phyloP scores from a whole-genome alignment of 2,329 filamentous ascomycete species.

The Stemphylium lycopersici region DNA sequence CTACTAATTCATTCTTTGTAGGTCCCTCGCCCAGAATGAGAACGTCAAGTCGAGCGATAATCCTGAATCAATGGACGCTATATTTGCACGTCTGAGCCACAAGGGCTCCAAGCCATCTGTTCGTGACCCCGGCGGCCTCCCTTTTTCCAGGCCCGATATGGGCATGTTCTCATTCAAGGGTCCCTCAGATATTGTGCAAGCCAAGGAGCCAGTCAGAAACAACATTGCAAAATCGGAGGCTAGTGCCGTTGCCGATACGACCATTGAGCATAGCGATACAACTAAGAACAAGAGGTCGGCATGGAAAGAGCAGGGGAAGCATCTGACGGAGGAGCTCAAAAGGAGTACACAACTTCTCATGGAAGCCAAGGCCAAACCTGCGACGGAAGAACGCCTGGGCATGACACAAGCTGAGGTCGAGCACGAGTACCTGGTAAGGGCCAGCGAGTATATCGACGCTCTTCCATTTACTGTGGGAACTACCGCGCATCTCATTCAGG shows the following conservation, averaged over 20 bases:
- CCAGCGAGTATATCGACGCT: slow-evolving; percentile 22
- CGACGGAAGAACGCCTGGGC: background rate
- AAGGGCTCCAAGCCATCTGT: background rate
- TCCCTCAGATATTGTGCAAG: background rate
- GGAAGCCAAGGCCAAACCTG: background rate
- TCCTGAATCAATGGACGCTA: slow-evolving; percentile 19
- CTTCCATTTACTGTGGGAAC: slow-evolving; percentile 11
- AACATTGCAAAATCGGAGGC: background rate
- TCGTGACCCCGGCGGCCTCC: background rate
- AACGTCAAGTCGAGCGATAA: background rate
- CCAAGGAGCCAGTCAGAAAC: background rate
- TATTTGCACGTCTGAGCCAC: slow-evolving; percentile 28
- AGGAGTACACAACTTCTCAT: too few relatives aligned
- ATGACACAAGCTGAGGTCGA: slow-evolving; percentile 16
- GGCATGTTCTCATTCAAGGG: slow-evolving; percentile 12
- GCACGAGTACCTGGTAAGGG: slow-evolving; percentile 23
- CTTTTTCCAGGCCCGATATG: background rate
- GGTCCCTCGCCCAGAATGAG: slow-evolving; percentile 6
- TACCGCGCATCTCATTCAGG: slow-evolving; percentile 18
- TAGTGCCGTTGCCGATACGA: background rate
- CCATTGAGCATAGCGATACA: background rate
- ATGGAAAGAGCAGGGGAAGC: too few relatives aligned
- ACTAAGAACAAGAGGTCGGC: too few relatives aligned
- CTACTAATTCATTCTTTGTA: slow-evolving; percentile 10
- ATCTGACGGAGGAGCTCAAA: too few relatives aligned